Base-by-base conservation (phyloP, 305 asterid species). In the Fraxinus ornus region DNA sequence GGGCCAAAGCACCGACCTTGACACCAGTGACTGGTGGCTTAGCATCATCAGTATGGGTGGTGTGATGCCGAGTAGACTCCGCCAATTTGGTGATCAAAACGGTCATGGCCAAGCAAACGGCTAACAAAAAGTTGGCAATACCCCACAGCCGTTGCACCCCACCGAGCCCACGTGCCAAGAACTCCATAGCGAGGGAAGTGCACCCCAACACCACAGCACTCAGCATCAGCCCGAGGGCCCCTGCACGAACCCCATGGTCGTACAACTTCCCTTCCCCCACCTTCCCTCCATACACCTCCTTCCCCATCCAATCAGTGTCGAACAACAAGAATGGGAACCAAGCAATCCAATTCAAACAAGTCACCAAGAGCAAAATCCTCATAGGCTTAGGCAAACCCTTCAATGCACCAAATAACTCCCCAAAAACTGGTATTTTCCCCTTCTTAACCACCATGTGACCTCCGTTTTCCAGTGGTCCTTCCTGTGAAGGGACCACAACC, bases 231-330 rank as follows among this genome's bases (percentile, higher is more conserved):
- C 89, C 91, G 55, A 90, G 3, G 3, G 93, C 75, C 17, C 93
- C 91, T 2, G 90, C 86, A 3, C 39, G 90, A 0, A 90, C 93
- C 0, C 93, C 93, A 4, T 9, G 47, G 15, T 87, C 86, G 21
- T 90, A 90, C 52, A 77, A 57, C 2, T 12, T 62, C 13, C 64
- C 81, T 5, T 84, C 87, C 12, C 90, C 91, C 2, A 86, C 88
- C 1, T 70, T 0, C 0, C 91, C 89, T 0, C 93, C 93, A 7
- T 79, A 88, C 21, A 90, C 90, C 76, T 90, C 93, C 60, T 80
- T 84, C 2, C 91, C 91, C 89, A 87, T 87, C 93, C 91, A 90
- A 68, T 90, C 91, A 4, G 93, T 90, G 32, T 90, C 93, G 66
- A 83, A 90, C 79, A 90, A 17, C 79, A 90, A 66, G 72, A 87